phyloP scores from a whole-genome alignment of 495 filamentous ascomycete genomes.

The Parathielavia hyrcaniae region DNA sequence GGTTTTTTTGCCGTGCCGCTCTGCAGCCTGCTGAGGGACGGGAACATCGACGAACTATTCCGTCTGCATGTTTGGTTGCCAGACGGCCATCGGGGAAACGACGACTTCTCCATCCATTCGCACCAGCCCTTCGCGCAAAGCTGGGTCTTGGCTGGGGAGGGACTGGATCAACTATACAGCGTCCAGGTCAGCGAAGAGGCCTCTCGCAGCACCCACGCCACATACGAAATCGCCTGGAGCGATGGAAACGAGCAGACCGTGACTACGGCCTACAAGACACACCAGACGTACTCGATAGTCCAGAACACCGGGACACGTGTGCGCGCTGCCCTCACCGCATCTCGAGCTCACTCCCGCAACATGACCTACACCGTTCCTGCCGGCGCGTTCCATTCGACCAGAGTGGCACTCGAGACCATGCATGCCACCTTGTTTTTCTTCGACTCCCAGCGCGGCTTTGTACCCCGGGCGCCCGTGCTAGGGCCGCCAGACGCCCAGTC shows the following conservation, averaged over 20 bases:
- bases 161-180: constrained; percentile 15
- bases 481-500: constrained; percentile 18
- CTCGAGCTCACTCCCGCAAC: constrained; percentile 6
- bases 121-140: constrained; percentile 26
- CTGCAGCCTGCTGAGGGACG: constrained; percentile 23
- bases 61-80: constrained; percentile 28
- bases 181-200: neutral
- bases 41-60: constrained; percentile 25
- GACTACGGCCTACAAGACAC: constrained; percentile 14
- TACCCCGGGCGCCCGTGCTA: constrained; percentile 17
- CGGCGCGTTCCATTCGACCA: constrained; percentile 11
- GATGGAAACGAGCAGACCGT: constrained; percentile 13
- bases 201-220: constrained; percentile 15
- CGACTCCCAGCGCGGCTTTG: constrained; percentile 19
- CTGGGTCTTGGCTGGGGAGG: constrained; percentile 28
- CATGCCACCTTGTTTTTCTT: constrained; percentile 26
- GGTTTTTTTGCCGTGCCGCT: constrained; percentile 27
- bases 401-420: constrained; percentile 9
- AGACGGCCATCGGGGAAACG: constrained; percentile 17
- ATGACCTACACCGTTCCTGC: constrained; percentile 18
- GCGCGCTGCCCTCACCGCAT: neutral
- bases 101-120: constrained; percentile 20
- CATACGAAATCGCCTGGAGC: constrained; percentile 21
- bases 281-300: constrained; percentile 18
- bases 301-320: constrained; percentile 15